These are phyloP conservation scores for Atalantia buxifolia DNA, from an alignment of 345 rosid species.

Conservation along the genomic window DNA sequence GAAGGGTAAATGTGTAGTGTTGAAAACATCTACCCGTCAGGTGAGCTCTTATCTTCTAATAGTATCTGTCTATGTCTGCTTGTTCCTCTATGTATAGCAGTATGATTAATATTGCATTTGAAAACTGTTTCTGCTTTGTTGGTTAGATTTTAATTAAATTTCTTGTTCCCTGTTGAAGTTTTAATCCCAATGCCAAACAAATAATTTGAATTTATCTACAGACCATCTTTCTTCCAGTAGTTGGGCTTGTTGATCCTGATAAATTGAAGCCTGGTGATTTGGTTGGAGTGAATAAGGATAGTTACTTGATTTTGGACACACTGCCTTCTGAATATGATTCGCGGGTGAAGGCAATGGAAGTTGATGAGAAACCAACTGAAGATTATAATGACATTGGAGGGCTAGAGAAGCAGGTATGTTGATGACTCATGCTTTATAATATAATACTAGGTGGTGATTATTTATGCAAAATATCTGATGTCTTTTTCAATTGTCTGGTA, in stretches of 20 bases:
- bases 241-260: constrained; percentile 98
- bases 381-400: constrained; percentile 99
- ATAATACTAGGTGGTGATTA: background rate
- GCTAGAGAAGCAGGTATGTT: constrained; percentile 82
- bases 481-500: background rate
- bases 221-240: constrained; percentile 98
- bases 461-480: background rate
- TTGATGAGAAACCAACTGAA: constrained; percentile 97
- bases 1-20: constrained; percentile 97
- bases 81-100: too few relatives aligned
- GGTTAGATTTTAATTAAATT: background rate
- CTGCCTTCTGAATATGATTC: constrained; percentile 97
- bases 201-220: constrained; percentile 22
- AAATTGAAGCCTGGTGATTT: constrained; percentile 94
- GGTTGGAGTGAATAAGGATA: constrained; percentile 98
- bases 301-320: constrained; percentile 92
- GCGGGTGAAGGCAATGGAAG: constrained; percentile 99
- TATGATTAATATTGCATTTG: background rate
- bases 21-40: constrained; percentile 98
- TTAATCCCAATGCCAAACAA: background rate
- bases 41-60: constrained; percentile 20
- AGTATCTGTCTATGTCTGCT: too few relatives aligned
- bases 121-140: background rate
- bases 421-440: background rate
- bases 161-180: background rate